Base-by-base conservation (phyloP, 768 basidiomycete species). In the Suillus variegatus region DNA sequence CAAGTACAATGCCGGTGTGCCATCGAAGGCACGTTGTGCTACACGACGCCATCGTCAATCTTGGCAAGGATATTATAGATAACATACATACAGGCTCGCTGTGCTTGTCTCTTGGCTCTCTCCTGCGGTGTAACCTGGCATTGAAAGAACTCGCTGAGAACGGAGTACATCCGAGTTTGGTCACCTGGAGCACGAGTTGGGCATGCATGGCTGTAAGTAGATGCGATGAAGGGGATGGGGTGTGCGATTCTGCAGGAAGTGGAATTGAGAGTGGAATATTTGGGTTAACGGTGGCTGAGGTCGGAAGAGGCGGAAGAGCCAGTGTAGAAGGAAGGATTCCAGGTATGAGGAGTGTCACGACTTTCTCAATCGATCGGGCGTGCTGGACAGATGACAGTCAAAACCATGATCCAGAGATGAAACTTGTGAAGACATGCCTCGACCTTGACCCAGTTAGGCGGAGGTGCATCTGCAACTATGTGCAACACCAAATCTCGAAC, bases 131-230 rank as follows among this genome's bases (percentile, higher is more conserved):
- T 92, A 12, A 97, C 81, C 3, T 94, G 95, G 0, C 86, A 84
- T 57, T 88, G 89, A 76, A 98, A 91, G 72, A 99, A 93, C 0
- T 88, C 78, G 69, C 90, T 88, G 28, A 97, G 82, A 47, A 94
- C 90, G 35, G 91, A 93, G 71, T 95, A 91, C 88, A 99, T 90
- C 51, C 88, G 83, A 43, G 84, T 89, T 62, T 84, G 83, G 69
- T 98, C 97, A 1, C 97, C 97, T 0, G 95, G 96, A 1, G 96
- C 95, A 22, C 91, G 87, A 0, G 95, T 96, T 0, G 96, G 97
- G 68, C 92, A 94, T 16, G 94, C 95, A 79, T 97, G 94, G 64
- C 92, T 93, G 80, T 98, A 99, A 6, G 85, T 93, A 41, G 81
- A 90, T 47, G 85, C 85, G 66, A 88, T 90, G 79, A 86, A 98